Conservation (phyloP, 306 rosid species). For the Mimosa pudica region DNA sequence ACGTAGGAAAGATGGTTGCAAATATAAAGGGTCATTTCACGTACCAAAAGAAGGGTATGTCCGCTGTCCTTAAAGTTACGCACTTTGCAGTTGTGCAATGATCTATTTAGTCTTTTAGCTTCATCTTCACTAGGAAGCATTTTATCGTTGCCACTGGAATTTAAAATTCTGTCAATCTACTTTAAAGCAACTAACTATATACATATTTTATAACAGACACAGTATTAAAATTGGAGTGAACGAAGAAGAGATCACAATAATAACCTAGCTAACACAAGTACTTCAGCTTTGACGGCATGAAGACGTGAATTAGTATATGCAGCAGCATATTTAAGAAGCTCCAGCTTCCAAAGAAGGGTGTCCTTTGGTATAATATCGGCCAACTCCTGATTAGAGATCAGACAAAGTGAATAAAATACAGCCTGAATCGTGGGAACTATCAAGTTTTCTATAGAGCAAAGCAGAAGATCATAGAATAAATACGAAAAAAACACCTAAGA, state of each 20-base stretch:
- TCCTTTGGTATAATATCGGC: slow-evolving; percentile 72
- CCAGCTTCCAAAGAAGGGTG: slow-evolving; percentile 90
- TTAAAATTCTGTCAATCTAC: slow-evolving; percentile 36
- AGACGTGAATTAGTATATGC: slow-evolving; percentile 92
- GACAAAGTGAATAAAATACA: slow-evolving; percentile 29
- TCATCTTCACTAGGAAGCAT: slow-evolving; percentile 88
- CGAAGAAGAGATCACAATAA: slow-evolving; percentile 21
- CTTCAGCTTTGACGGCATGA: slow-evolving; percentile 95
- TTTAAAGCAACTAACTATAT: slow-evolving; percentile 34
- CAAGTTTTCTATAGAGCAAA: slow-evolving; percentile 13
- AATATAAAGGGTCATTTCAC: slow-evolving; percentile 35
- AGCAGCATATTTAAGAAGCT: slow-evolving; percentile 88
- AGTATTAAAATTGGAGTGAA: slow-evolving; percentile 11
- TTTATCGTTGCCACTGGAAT: slow-evolving; percentile 83
- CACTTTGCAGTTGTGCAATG: slow-evolving; percentile 60
- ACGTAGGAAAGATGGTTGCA: slow-evolving; percentile 12
- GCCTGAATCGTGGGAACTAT: slow-evolving; percentile 22
- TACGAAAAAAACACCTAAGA: slow-evolving; percentile 12
- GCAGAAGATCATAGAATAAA: slow-evolving; percentile 30
- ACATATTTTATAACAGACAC: slow-evolving; percentile 13
- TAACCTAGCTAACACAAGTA: slow-evolving; percentile 91
- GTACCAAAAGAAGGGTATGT: slow-evolving; percentile 92
- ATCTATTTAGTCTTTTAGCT: slow-evolving; percentile 60
- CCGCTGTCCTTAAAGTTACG: slow-evolving; percentile 80
- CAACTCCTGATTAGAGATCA: slow-evolving; percentile 56